Evolutionary conservation across 257 asterid genomes (phyloP), one percentile per base, ranked within the genome.

Genomic region (Coffea eugenioides): DNA sequence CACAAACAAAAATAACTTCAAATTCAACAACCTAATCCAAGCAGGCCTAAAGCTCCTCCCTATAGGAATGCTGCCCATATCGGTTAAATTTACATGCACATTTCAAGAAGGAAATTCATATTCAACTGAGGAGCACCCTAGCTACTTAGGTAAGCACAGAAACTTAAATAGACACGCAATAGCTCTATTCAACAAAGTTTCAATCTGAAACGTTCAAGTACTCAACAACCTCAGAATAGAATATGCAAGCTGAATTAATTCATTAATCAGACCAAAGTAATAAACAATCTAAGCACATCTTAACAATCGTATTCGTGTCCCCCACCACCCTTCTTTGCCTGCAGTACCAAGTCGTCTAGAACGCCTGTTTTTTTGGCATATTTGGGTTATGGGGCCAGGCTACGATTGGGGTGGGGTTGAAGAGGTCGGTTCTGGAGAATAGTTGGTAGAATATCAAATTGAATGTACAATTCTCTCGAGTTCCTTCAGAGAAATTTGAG

Each of bases 231-330:
- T 73, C 11, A 73, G 11, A 34, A 54, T 49, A 7, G 16, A 18
- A 6, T 39, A 20, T 9, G 13, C 43, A 74, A 74, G 43, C 25
- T 31, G 68, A 18, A 46, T 39, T 71, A 7, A 46, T 34, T 64
- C 9, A 64, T 27, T 6, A 25, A 56, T 1, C 13, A 18, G 36
- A 18, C 61, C 3, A 54, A 8, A 4, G 43, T 25, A n/a, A 12
- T 20, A 39, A 66, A 73, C n/a, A 46, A 80, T 16, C 52, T 9
- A 27, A 48, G 10, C 10, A 71, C 21, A 66, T 77, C 77, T 76
- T 48, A n/a, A 21, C 41, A 70, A 79, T 69, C n/a, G 18, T 18
- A 74, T 69, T 80, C 86, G 77, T 82, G 85, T 69, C 43, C 62
- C 74, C 83, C 80, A 79, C 86, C 46, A 1, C 43, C 43, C 69